Conservation (phyloP, 106 monocot genomes). For the Acanthochlamys bracteata region DNA sequence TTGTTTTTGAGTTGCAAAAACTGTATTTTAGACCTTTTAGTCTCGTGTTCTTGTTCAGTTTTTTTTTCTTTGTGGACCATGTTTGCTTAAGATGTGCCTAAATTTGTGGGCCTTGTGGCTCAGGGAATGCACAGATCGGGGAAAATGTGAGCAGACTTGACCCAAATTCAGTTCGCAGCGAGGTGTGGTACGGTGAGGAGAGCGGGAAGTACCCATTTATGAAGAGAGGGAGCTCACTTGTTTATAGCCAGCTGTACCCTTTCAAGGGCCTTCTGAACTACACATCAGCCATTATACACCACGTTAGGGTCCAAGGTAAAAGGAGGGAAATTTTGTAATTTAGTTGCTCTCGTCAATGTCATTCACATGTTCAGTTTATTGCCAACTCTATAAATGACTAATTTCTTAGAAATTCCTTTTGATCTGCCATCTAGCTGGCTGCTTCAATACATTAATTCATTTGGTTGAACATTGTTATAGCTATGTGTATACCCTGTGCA, state of each 20-base stretch:
- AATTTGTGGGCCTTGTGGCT: not conserved
- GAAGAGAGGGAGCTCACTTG: conserved; percentile 27
- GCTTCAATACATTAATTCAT: too few relatives aligned
- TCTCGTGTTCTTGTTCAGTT: not conserved
- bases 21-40: too few relatives aligned
- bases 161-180: conserved; percentile 37
- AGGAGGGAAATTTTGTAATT: not conserved
- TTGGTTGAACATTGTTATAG: too few relatives aligned
- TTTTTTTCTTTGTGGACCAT: too few relatives aligned
- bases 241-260: conserved; percentile 82
- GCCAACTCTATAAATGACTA: not conserved
- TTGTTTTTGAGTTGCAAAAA: too few relatives aligned
- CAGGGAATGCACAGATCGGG: conserved; percentile 74
- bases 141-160: conserved; percentile 38
- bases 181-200: conserved; percentile 67
- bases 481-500: too few relatives aligned
- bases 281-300: conserved; percentile 83
- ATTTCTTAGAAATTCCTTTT: not conserved
- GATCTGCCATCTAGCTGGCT: too few relatives aligned
- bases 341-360: not conserved
- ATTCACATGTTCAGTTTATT: not conserved
- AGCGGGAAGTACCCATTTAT: conserved; percentile 28
- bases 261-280: conserved; percentile 70
- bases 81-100: not conserved
- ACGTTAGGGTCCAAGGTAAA: conserved; percentile 52